These are phyloP conservation scores for Curvularia sp. DNA, from an alignment of 2,329 filamentous ascomycete genomes.

Conservation along the genomic window DNA sequence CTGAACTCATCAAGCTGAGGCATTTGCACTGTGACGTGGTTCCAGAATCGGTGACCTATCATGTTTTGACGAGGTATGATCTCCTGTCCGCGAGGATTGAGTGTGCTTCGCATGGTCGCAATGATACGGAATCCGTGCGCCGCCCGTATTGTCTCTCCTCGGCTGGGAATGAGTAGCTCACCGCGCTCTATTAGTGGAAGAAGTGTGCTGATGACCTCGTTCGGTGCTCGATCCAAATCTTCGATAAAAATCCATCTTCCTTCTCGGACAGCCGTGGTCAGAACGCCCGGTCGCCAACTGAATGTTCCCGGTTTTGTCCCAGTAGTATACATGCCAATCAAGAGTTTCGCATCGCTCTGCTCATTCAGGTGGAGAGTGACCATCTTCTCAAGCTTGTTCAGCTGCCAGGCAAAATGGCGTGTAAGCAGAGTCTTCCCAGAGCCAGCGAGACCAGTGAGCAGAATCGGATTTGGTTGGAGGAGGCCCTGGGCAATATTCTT, in stretches of 20 bases:
- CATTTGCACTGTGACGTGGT: constrained; percentile 71
- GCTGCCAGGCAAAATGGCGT: constrained; percentile 78
- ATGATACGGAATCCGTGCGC: constrained; percentile 87
- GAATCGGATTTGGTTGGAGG: constrained; percentile 71
- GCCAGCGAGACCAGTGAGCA: constrained; percentile 83
- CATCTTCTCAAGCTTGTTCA: constrained; percentile 81
- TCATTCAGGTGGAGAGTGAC: constrained; percentile 96
- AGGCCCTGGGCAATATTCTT: constrained; percentile 71
- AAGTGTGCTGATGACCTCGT: constrained; percentile 91
- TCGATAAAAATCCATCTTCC: constrained; percentile 97
- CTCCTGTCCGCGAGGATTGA: constrained; percentile 72
- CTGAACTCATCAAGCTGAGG: constrained; percentile 74
- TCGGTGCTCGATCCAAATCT: constrained; percentile 92
- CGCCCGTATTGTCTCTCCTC: constrained; percentile 84
- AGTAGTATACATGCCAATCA: constrained; percentile 92
- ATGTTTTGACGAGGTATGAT: constrained; percentile 71
- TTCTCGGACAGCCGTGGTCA: constrained; percentile 92
- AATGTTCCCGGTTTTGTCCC: constrained; percentile 88
- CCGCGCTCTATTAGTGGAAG: constrained; percentile 90
- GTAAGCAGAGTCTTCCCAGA: constrained; percentile 90
- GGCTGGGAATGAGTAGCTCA: constrained; percentile 88
- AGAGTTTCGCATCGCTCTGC: constrained; percentile 96
- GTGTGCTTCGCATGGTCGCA: constrained; percentile 80
- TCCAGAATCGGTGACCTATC: constrained; percentile 88
- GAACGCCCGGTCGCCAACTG: constrained; percentile 86